Percentiles rank a stretch among this genome's conserved stretches.
Conservation (phyloP, 306 rosid genomes). For the Lathyrus tuberosus region DNA sequence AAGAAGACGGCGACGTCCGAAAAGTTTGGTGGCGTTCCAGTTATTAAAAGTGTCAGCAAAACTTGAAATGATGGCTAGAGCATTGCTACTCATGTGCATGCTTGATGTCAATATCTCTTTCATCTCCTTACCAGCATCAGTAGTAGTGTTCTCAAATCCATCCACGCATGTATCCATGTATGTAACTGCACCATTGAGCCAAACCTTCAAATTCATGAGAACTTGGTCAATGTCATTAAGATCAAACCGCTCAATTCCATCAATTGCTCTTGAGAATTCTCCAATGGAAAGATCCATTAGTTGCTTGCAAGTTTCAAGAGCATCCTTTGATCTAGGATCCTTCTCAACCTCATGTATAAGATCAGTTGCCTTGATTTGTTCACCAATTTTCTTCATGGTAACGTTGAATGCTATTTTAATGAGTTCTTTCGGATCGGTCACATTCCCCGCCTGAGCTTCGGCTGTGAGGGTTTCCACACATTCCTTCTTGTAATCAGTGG, state of each 20-base stretch:
- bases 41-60: slow-evolving; percentile 37
- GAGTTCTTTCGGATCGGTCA: slow-evolving; percentile 29
- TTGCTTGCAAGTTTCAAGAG: slow-evolving; percentile 63
- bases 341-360: slow-evolving; percentile 49
- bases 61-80: slow-evolving; percentile 56
- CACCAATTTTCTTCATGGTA: slow-evolving; percentile 40
- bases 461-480: slow-evolving; percentile 15
- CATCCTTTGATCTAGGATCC: slow-evolving; percentile 62
- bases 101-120: slow-evolving; percentile 41
- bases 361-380: slow-evolving; percentile 41
- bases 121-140: slow-evolving; percentile 55
- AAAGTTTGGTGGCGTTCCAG: background rate
- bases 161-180: slow-evolving; percentile 83
- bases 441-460: slow-evolving; percentile 13
- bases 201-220: slow-evolving; percentile 59
- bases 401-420: slow-evolving; percentile 46
- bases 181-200: slow-evolving; percentile 72
- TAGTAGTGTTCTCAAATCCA: slow-evolving; percentile 57
- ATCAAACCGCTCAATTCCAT: slow-evolving; percentile 40
- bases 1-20: slow-evolving; percentile 46
- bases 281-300: slow-evolving; percentile 52
- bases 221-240: slow-evolving; percentile 29
- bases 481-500: slow-evolving; percentile 57
- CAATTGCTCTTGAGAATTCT: slow-evolving; percentile 52
- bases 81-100: slow-evolving; percentile 63